Conservation (phyloP, 768 basidiomycete species). For the Suillus luteus region DNA sequence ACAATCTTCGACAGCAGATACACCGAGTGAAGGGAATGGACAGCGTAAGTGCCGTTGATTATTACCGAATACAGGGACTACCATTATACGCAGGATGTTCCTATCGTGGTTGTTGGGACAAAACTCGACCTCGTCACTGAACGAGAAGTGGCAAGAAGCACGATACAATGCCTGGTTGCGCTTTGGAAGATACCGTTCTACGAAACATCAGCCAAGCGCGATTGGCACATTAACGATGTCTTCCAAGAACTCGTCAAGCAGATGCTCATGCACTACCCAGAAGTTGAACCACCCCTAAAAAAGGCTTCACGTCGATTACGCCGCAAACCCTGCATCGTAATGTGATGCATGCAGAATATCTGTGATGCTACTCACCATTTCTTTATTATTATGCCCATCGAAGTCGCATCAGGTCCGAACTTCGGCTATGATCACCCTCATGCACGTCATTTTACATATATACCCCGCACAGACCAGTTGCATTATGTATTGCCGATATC, state of each 20-base stretch:
- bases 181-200: constrained; percentile 78
- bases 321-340: constrained; percentile 38
- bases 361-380: constrained; percentile 1
- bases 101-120: constrained; percentile 86
- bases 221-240: constrained; percentile 79
- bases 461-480: constrained; percentile 5
- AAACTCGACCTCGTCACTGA: constrained; percentile 82
- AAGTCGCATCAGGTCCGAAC: background rate
- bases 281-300: constrained; percentile 35
- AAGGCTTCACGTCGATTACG: constrained; percentile 32
- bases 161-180: constrained; percentile 63
- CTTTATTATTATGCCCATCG: background rate
- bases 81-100: constrained; percentile 48
- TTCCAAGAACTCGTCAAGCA: constrained; percentile 77
- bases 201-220: constrained; percentile 85
- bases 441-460: constrained; percentile 5
- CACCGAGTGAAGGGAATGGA: constrained; percentile 75
- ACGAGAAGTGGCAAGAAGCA: constrained; percentile 69
- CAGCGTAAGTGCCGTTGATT: constrained; percentile 42
- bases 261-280: constrained; percentile 69
- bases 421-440: constrained; percentile 1
- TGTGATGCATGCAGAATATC: constrained; percentile 25
- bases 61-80: background rate
- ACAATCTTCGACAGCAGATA: constrained; percentile 79
- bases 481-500: constrained; percentile 2